Conservation (phyloP, 306 rosid species). For the Comarum palustre region DNA sequence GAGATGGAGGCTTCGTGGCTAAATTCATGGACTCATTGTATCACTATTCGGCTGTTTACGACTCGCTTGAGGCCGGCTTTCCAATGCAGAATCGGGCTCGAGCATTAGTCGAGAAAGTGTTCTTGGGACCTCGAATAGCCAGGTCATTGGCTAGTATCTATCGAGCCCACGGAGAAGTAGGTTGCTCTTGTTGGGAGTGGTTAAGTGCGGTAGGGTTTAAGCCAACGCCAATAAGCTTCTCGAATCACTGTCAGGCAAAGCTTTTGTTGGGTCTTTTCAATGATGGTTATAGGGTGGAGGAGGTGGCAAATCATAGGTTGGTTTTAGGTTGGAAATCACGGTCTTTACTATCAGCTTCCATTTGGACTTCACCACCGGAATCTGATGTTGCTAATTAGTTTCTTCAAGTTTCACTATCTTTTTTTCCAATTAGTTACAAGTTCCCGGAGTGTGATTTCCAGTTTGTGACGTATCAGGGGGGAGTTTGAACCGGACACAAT, state of each 20-base stretch:
- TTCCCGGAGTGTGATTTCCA: neutral
- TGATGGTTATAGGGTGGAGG: conserved; percentile 72
- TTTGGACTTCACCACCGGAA: conserved; percentile 47
- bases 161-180: conserved; percentile 28
- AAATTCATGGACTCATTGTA: conserved; percentile 66
- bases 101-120: conserved; percentile 69
- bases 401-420: neutral
- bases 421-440: neutral
- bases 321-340: conserved; percentile 74
- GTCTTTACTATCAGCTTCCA: conserved; percentile 67
- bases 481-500: conserved; percentile 1
- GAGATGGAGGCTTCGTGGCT: conserved; percentile 48
- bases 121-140: conserved; percentile 64
- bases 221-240: conserved; percentile 48
- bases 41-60: conserved; percentile 71
- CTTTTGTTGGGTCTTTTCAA: conserved; percentile 66
- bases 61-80: conserved; percentile 71
- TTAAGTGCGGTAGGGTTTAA: conserved; percentile 46
- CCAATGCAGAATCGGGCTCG: conserved; percentile 68
- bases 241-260: conserved; percentile 79
- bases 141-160: conserved; percentile 57
- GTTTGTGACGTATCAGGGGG: neutral
- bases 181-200: conserved; percentile 58
- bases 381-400: conserved; percentile 17
- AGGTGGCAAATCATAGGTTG: conserved; percentile 43